Base-by-base conservation (phyloP, 495 filamentous ascomycete species). In the Achaetomiella virescens region DNA sequence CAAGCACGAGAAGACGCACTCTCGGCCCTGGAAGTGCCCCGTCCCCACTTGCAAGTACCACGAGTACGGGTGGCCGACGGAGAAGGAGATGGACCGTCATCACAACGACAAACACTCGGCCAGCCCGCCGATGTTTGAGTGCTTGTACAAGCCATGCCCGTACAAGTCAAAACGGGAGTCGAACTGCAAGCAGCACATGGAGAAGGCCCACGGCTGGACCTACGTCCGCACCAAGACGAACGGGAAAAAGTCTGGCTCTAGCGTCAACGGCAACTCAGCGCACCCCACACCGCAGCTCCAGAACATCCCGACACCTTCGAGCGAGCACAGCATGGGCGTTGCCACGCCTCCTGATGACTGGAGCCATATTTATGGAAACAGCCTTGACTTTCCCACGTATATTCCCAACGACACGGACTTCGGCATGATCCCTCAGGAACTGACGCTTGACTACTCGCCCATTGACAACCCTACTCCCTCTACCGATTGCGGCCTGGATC, bases 181-280 rank as follows among this genome's bases (percentile, higher is more conserved):
- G 69, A 98, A 98, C 72, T 95, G 90, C 82, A 97, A 97, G 71
- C 93, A 98, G 71, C 93, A 98, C 72, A 98, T 98, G 93, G 93
- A 98, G 75, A 98, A 97, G 70, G 85, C 90, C 0, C 93, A 98
- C 64, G 84, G 84, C 41, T 97, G 90, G 84, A 76, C 78, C 4
- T 98, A 98, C 59, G 82, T 88, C 59, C 87, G 93, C 36, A 90
- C 89, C 47, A 96, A 96, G 80, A 90, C 86, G 72, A 96, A 95
- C 54, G 70, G 70, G 61, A 83, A 86, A 62, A 81, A 78, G 67
- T 46, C 55, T 20, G 54, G 59, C 21, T 58, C 60, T 20, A 77
- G 74, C 66, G 61, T 65, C 17, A 48, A 48, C 6, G 56, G 54
- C 38, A 59, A 59, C 49, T 65, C 63, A n/a, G 47, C 48, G n/a